These are phyloP conservation scores for Cornus kousa DNA, from an alignment of 148 eudicot species.

Conservation along the genomic window DNA sequence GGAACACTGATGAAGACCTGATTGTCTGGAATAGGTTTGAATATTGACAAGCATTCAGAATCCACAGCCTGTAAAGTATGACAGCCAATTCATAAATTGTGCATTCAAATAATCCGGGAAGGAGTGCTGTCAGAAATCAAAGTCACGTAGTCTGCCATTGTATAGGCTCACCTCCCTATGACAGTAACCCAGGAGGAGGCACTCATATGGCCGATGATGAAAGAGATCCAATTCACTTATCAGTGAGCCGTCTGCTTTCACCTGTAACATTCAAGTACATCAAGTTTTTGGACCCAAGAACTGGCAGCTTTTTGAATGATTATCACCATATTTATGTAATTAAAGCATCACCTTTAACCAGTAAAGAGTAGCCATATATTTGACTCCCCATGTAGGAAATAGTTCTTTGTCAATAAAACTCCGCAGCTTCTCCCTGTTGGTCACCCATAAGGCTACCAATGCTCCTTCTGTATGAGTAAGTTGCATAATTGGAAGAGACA, in stretches of 20 bases:
- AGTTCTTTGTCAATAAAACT: constrained; percentile 81
- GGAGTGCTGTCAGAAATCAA: not conserved
- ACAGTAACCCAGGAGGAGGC: constrained; percentile 80
- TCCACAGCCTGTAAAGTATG: constrained; percentile 40
- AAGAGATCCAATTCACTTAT: constrained; percentile 86
- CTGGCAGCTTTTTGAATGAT: not conserved
- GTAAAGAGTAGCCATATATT: constrained; percentile 62
- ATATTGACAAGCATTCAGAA: constrained; percentile 26
- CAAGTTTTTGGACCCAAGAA: not conserved
- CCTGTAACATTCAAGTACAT: constrained; percentile 40
- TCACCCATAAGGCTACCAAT: constrained; percentile 89
- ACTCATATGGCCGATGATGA: constrained; percentile 96
- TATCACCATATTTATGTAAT: too few relatives aligned
- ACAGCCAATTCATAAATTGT: not conserved
- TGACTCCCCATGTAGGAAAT: constrained; percentile 90
- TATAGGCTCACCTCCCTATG: constrained; percentile 35
- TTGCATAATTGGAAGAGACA: constrained; percentile 70
- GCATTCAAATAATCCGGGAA: not conserved
- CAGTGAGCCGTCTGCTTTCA: constrained; percentile 74
- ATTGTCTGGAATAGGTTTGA: constrained; percentile 43
- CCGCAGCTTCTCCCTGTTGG: constrained; percentile 87
- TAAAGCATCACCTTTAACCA: constrained; percentile 72
- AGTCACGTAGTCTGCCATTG: not conserved
- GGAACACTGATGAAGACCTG: constrained; percentile 79
- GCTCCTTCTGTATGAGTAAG: constrained; percentile 77